phyloP scores from a whole-genome alignment of 495 filamentous ascomycete species.

The Penicillium coffeae region DNA sequence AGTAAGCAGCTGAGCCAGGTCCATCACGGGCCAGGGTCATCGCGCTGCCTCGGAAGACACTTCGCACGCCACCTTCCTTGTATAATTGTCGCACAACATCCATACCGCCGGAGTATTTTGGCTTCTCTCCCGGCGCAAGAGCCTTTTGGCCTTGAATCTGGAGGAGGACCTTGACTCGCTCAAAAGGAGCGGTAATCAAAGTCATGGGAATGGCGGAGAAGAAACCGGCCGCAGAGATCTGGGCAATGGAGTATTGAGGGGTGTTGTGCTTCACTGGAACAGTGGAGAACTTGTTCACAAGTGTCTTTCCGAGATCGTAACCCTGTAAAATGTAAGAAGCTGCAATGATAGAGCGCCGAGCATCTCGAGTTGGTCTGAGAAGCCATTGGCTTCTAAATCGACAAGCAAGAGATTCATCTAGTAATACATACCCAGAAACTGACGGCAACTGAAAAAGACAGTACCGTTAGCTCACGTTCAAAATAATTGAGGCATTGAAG shows the following conservation, averaged over 20 bases:
- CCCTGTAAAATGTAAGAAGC: slow-evolving; percentile 49
- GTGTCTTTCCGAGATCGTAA: slow-evolving; percentile 88
- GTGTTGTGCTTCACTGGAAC: slow-evolving; percentile 58
- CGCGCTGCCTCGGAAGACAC: slow-evolving; percentile 83
- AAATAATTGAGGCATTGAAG: neutral
- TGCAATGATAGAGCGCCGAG: no score
- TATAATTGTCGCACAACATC: slow-evolving; percentile 97
- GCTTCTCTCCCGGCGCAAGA: slow-evolving; percentile 82
- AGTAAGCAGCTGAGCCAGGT: slow-evolving; percentile 90
- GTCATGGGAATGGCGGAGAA: slow-evolving; percentile 99
- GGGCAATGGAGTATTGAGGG: slow-evolving; percentile 69
- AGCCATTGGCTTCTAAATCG: no score
- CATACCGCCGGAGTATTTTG: slow-evolving; percentile 80
- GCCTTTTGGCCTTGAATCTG: slow-evolving; percentile 94
- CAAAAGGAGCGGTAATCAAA: slow-evolving; percentile 93
- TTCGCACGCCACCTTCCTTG: slow-evolving; percentile 82
- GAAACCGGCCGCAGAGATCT: slow-evolving; percentile 90
- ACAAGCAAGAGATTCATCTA: no score
- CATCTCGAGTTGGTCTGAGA: no score
- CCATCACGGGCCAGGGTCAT: slow-evolving; percentile 94
- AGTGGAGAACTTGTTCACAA: slow-evolving; percentile 66
- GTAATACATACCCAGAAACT: slow-evolving; percentile 83
- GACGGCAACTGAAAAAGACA: slow-evolving; percentile 68
- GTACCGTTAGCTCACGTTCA: slow-evolving; percentile 6
- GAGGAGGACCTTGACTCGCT: slow-evolving; percentile 96